phyloP scores from a whole-genome alignment of 208 protist genomes.

The Acanthamoeba culbertsoni region DNA sequence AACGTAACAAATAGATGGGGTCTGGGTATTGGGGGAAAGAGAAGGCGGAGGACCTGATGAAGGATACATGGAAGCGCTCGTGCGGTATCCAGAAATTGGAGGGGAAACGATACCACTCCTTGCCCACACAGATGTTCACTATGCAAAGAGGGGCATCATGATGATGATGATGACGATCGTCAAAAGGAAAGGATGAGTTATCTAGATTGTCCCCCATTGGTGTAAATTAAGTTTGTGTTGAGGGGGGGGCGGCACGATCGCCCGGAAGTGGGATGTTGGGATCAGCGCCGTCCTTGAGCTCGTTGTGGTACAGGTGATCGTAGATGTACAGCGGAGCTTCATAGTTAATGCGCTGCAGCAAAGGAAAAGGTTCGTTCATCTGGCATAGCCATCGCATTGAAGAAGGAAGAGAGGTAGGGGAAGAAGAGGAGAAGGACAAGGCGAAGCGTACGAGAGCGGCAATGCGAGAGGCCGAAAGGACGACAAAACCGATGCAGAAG shows the following conservation, averaged over 20 bases:
- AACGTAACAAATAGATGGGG: no score
- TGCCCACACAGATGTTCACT: conserved; percentile 64
- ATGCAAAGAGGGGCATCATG: not conserved
- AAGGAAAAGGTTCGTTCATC: not conserved
- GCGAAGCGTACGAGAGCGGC: not conserved
- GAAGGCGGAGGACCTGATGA: not conserved
- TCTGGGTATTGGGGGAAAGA: no score
- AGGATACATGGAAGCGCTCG: not conserved
- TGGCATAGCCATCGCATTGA: not conserved
- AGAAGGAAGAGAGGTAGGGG: not conserved
- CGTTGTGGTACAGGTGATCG: conserved; percentile 44
- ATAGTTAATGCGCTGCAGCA: conserved; percentile 45
- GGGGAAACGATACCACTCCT: conserved; percentile 66
- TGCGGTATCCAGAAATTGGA: conserved; percentile 49
- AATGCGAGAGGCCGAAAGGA: conserved; percentile 19
- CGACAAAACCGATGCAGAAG: not conserved
- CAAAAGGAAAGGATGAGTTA: no score
- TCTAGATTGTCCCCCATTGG: not conserved
- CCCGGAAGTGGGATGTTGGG: conserved; percentile 23
- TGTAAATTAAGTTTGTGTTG: not conserved
- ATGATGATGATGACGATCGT: no score
- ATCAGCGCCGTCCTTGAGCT: not conserved
- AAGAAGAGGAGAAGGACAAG: not conserved
- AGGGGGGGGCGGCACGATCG: not conserved
- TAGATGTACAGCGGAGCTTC: conserved; percentile 30